Evolutionary conservation across 257 asterid species (phyloP).

Genomic region (Capsicum baccatum): DNA sequence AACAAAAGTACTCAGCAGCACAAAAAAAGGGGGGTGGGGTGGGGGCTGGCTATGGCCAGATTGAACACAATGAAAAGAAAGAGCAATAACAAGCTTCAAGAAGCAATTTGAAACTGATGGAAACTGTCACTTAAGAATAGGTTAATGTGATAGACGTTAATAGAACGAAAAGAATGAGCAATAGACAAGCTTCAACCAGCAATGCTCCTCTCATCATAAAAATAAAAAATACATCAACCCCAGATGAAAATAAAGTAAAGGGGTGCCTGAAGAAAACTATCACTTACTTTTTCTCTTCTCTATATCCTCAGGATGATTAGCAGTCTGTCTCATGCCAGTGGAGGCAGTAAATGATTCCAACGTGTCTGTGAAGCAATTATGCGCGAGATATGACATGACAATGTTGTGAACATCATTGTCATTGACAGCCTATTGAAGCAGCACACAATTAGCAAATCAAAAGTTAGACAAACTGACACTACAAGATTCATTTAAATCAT

Average conservation of each 20-base stretch:
- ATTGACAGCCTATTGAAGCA: conserved; percentile 56
- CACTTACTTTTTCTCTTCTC: conserved; percentile 83
- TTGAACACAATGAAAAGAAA: neutral
- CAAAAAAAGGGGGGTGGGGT: neutral
- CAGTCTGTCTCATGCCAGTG: conserved; percentile 64
- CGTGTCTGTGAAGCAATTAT: conserved; percentile 83
- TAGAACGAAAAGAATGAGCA: neutral
- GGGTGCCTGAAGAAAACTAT: neutral
- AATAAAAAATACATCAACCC: too few relatives aligned
- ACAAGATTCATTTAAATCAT: neutral
- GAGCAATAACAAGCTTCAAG: conserved; percentile 1
- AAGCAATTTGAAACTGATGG: neutral
- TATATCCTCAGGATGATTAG: conserved; percentile 66
- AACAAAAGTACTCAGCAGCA: neutral
- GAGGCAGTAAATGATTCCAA: conserved; percentile 69
- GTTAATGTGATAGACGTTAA: neutral
- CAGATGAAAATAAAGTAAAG: too few relatives aligned
- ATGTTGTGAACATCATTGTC: conserved; percentile 74
- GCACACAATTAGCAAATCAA: neutral
- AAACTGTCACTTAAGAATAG: conserved; percentile 43
- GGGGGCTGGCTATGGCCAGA: neutral
- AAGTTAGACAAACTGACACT: conserved; percentile 14
- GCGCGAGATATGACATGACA: conserved; percentile 82
- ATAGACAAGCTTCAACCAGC: neutral
- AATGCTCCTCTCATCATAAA: too few relatives aligned